A percentile compares a stretch with the other conserved stretches of the same genome.
Evolutionary conservation across 768 basidiomycete species (phyloP).

Genomic region (Agaricus sinodeliciosus): DNA sequence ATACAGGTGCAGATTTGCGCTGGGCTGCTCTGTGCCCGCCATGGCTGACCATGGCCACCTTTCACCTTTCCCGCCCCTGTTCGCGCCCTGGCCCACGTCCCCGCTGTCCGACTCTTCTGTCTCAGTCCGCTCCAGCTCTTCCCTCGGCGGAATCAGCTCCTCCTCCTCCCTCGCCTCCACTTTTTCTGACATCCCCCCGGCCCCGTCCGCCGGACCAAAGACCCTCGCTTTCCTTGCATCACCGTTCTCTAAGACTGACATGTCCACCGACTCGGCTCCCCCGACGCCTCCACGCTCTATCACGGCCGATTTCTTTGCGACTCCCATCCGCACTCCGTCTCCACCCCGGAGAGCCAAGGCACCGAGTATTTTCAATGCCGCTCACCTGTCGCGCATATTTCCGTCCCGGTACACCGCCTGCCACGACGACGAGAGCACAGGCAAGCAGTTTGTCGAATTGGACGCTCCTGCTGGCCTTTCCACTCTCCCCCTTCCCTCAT

Average conservation of each 20-base stretch:
- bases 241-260: conserved; percentile 21
- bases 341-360: conserved; percentile 12
- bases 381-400: conserved; percentile 29
- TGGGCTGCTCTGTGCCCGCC: not conserved
- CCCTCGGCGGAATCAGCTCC: conserved; percentile 1
- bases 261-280: conserved; percentile 16
- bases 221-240: conserved; percentile 26
- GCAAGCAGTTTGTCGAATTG: conserved; percentile 14
- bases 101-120: conserved; percentile 4
- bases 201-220: conserved; percentile 23
- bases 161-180: conserved; percentile 33
- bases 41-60: not conserved
- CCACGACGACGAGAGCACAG: not conserved
- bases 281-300: conserved; percentile 17
- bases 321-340: conserved; percentile 18
- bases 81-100: not conserved
- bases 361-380: conserved; percentile 11
- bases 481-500: conserved; percentile 14
- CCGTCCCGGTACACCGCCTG: conserved; percentile 31
- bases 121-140: not conserved
- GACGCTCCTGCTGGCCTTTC: conserved; percentile 12
- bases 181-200: conserved; percentile 37
- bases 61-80: not conserved
- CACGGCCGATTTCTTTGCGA: conserved; percentile 25
- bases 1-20: not conserved